These are phyloP conservation scores for cucumber (Cucumis sativus) DNA, from an alignment of 306 rosid species.

Conservation along the genomic window DNA sequence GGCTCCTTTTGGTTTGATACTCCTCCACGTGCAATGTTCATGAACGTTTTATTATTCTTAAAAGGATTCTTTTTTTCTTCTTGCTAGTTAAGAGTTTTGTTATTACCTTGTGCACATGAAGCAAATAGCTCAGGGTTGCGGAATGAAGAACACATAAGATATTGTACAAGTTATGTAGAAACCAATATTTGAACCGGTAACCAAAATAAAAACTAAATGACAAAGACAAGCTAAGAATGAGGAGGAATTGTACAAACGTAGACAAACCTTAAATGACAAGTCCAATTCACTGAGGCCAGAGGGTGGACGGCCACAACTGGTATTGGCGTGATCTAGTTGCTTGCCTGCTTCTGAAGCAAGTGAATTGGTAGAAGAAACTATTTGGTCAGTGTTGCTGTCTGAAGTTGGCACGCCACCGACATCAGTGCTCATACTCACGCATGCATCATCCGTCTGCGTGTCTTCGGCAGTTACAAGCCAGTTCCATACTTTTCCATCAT, in stretches of 20 bases:
- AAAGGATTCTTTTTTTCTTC: no score
- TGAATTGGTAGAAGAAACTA: slow-evolving; percentile 30
- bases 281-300: slow-evolving; percentile 32
- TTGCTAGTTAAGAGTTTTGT: neutral
- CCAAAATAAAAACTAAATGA: neutral
- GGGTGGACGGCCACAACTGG: slow-evolving; percentile 23
- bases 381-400: slow-evolving; percentile 22
- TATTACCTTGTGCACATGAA: neutral
- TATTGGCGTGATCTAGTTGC: slow-evolving; percentile 22
- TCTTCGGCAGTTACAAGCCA: slow-evolving; percentile 87
- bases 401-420: slow-evolving; percentile 19
- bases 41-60: no score
- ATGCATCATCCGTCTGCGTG: slow-evolving; percentile 31
- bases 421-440: slow-evolving; percentile 26
- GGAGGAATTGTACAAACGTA: neutral
- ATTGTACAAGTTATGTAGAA: neutral
- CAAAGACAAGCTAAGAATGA: neutral
- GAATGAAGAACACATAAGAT: neutral
- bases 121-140: neutral
- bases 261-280: slow-evolving; percentile 53
- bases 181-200: neutral
- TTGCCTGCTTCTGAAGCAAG: slow-evolving; percentile 26
- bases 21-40: neutral
- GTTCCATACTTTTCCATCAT: slow-evolving; percentile 93
- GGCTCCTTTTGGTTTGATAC: neutral